Base-by-base conservation (phyloP, 2,329 filamentous ascomycete genomes). In the Pseudocercospora eumusae region DNA sequence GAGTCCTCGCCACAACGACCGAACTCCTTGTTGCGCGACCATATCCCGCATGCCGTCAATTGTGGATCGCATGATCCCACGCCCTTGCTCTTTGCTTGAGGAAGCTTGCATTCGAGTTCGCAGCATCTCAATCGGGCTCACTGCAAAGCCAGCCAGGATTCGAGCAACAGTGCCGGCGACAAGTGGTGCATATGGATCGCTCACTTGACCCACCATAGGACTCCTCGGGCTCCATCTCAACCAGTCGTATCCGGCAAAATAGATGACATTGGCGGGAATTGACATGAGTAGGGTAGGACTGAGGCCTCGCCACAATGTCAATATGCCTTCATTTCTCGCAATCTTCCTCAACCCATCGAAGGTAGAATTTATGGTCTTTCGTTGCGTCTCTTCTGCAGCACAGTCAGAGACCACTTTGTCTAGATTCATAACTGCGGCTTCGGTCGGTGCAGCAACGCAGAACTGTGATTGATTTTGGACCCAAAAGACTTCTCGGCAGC, bases 191-290 rank as follows among this genome's bases (percentile, higher is more conserved):
- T 91, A 92, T 8, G 85, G 83, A 67, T 93, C 90, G 13, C 84
- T 83, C 9, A 88, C 74, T 20, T 83, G 69, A 13, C 69, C 73
- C 45, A 80, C 81, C 65, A 98, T 84, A 0, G 92, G 93, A 68
- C 91, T 96, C 45, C 79, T 79, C 0, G 81, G 80, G 70, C 91
- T 89, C 66, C 84, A 90, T 36, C 95, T 88, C 62, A 99, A 76
- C 89, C 92, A 97, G 73, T 99, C 95, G 77, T 99, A 99, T 42
- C 95, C 95, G 11, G 95, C 96, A 72, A 98, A 97, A 78, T 99
- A 99, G 68, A 99, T 98, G 68, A 99, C 95, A 75, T 99, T 99
- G 25, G 88, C 92, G 0, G 95, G 95, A 5, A 99, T 85, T 0
- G 92, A 88, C 95, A 99, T 99, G 66, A 92, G 84, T 21, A 99